These are phyloP conservation scores for Zopfochytrium polystomum DNA, from an alignment of 371 early-diverging fungal species.

Conservation along the genomic window DNA sequence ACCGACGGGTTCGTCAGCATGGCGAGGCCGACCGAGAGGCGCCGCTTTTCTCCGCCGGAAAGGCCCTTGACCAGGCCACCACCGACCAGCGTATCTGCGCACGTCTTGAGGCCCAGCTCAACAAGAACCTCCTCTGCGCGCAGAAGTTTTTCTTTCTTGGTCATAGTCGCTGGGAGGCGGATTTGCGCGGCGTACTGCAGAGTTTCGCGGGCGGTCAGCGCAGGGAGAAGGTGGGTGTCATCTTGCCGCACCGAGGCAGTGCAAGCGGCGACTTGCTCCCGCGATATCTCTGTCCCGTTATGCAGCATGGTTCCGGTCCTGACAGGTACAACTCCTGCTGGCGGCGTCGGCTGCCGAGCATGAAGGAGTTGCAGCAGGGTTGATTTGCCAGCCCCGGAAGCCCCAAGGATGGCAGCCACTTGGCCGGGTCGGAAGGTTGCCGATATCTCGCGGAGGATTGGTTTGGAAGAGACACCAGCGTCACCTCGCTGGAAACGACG, in stretches of 20 bases:
- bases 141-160: slow-evolving; percentile 34
- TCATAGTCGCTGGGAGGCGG: slow-evolving; percentile 28
- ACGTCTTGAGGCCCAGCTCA: slow-evolving; percentile 38
- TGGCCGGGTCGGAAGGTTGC: slow-evolving; percentile 59
- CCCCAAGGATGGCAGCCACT: slow-evolving; percentile 73
- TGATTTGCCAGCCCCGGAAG: slow-evolving; percentile 78
- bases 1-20: slow-evolving; percentile 48
- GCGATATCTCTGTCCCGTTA: slow-evolving; percentile 19
- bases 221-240: slow-evolving; percentile 41
- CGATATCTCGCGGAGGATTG: slow-evolving; percentile 55
- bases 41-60: slow-evolving; percentile 56
- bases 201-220: slow-evolving; percentile 41
- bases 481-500: background rate
- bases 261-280: background rate
- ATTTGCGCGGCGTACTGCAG: slow-evolving; percentile 35
- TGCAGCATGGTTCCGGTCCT: slow-evolving; percentile 29
- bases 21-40: slow-evolving; percentile 50
- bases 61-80: slow-evolving; percentile 36
- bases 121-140: slow-evolving; percentile 41
- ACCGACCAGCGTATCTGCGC: slow-evolving; percentile 41
- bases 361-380: slow-evolving; percentile 66
- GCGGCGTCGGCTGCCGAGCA: slow-evolving; percentile 12
- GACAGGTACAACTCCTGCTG: slow-evolving; percentile 7
- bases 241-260: slow-evolving; percentile 37
- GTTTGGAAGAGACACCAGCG: slow-evolving; percentile 16